Percentiles rank a stretch among this genome's conserved stretches.
These are phyloP conservation scores for Laburnicola sp. DNA, from an alignment of 2,329 filamentous ascomycete species.

Conservation along the genomic window DNA sequence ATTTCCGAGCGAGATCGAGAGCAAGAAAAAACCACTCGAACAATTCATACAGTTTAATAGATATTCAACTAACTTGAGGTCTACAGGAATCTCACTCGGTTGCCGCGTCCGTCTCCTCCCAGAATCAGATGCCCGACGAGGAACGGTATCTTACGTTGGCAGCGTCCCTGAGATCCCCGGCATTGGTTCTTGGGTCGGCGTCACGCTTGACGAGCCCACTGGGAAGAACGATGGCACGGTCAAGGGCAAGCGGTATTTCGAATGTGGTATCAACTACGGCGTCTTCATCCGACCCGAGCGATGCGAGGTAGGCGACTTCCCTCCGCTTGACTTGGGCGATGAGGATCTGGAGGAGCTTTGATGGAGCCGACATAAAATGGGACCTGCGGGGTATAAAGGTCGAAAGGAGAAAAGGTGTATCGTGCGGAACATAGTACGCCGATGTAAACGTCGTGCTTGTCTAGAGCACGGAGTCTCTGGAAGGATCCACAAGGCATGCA, in stretches of 20 bases:
- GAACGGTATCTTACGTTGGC: slow-evolving; percentile 72
- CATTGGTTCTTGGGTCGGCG: slow-evolving; percentile 68
- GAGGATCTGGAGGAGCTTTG: slow-evolving; percentile 68
- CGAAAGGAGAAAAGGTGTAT: no score
- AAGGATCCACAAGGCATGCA: no score
- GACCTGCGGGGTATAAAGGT: neutral
- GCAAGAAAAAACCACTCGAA: neutral
- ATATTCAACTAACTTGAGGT: slow-evolving; percentile 1
- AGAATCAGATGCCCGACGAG: slow-evolving; percentile 69
- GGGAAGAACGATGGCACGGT: slow-evolving; percentile 83
- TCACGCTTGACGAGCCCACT: slow-evolving; percentile 74
- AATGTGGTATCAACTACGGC: slow-evolving; percentile 68
- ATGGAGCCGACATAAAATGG: neutral
- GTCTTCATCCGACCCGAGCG: slow-evolving; percentile 79
- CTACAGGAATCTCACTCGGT: slow-evolving; percentile 31
- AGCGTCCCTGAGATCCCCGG: slow-evolving; percentile 73
- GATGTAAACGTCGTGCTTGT: no score
- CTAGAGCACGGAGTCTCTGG: no score
- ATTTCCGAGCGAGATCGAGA: neutral
- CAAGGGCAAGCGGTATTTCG: slow-evolving; percentile 69
- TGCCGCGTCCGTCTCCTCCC: slow-evolving; percentile 50
- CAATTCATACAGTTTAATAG: neutral
- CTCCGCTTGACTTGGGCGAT: slow-evolving; percentile 54
- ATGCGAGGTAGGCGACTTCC: slow-evolving; percentile 75
- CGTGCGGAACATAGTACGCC: no score